phyloP scores from a whole-genome alignment of 2,329 filamentous ascomycete genomes.

The Orbilia oligospora region DNA sequence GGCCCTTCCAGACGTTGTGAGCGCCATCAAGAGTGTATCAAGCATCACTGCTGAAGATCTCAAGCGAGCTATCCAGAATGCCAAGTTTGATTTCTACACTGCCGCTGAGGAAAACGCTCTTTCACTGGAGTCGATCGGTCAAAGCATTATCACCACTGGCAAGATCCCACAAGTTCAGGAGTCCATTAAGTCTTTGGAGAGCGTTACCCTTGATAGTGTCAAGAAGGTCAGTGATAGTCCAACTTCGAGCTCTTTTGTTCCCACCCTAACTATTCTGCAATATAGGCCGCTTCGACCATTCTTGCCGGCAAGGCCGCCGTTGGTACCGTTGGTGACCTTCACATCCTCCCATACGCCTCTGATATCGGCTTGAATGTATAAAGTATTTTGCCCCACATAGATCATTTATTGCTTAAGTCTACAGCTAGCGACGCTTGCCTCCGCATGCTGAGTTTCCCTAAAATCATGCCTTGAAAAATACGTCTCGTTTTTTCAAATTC shows the following conservation, averaged over 20 bases:
- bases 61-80: conserved; percentile 89
- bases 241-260: not conserved
- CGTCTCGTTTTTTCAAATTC: conserved; percentile 40
- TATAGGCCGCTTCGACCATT: conserved; percentile 86
- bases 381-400: conserved; percentile 39
- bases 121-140: conserved; percentile 85
- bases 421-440: conserved; percentile 24
- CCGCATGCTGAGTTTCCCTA: conserved; percentile 31
- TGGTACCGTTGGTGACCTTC: conserved; percentile 90
- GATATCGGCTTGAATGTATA: conserved; percentile 96
- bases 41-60: conserved; percentile 85
- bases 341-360: conserved; percentile 90
- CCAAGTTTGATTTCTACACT: conserved; percentile 92
- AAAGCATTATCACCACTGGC: conserved; percentile 83
- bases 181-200: conserved; percentile 82
- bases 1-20: conserved; percentile 82
- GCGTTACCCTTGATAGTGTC: conserved; percentile 85
- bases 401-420: conserved; percentile 35
- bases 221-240: conserved; percentile 78
- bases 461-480: conserved; percentile 37
- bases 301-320: conserved; percentile 91
- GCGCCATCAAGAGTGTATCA: conserved; percentile 84
- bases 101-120: conserved; percentile 82
- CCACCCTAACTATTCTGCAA: not conserved
- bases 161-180: conserved; percentile 87